A percentile compares a stretch with the other conserved stretches of the same genome.
phyloP scores from a whole-genome alignment of 208 protist genomes.

The Leishmania guyanensis region DNA sequence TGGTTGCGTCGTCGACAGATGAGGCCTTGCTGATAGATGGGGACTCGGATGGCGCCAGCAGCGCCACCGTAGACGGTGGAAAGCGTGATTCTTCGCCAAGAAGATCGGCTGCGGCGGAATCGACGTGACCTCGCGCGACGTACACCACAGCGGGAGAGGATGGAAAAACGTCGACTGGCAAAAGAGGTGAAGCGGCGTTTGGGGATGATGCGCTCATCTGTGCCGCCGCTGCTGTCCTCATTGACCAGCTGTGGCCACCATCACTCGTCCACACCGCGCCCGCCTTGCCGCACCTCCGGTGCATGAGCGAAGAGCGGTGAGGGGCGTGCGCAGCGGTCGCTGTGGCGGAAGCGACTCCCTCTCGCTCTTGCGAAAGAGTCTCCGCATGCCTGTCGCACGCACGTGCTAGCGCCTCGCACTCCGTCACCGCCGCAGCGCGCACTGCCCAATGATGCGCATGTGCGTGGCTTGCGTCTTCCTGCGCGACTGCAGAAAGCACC shows the following conservation, averaged over 20 bases:
- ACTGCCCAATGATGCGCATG: not conserved
- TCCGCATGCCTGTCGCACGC: not conserved
- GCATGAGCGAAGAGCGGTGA: not conserved
- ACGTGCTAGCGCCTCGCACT: not conserved
- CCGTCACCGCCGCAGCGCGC: constrained; percentile 1
- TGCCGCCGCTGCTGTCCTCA: not conserved
- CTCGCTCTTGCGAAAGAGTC: not conserved
- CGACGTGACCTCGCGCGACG: not conserved
- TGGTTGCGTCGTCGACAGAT: not conserved
- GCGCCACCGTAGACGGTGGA: not conserved
- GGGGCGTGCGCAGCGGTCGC: not conserved
- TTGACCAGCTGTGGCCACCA: not conserved
- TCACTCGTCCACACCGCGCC: not conserved
- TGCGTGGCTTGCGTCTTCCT: not conserved
- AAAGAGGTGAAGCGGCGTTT: no score
- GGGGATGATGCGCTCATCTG: not conserved
- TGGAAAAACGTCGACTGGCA: not conserved
- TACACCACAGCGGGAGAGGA: not conserved
- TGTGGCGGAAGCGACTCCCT: not conserved
- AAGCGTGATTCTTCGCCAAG: not conserved
- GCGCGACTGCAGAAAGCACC: not conserved
- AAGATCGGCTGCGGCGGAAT: not conserved
- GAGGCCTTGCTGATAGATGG: not conserved
- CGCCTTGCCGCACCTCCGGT: not conserved
- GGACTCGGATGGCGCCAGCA: not conserved